Base-by-base conservation (phyloP, 805 yeast species). In the Barnettozyma pratensis region DNA sequence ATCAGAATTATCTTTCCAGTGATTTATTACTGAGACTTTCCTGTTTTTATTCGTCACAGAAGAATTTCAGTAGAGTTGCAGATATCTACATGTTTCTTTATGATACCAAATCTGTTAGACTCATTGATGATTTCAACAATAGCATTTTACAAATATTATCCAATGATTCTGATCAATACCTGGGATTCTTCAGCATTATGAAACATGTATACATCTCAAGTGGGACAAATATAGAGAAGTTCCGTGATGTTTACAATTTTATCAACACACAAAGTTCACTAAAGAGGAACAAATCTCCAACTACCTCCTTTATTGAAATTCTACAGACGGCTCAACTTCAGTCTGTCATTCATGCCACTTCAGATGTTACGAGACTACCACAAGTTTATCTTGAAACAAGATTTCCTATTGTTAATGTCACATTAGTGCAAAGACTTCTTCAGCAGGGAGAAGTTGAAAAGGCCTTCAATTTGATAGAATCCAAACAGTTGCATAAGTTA, bases 151-250 rank as follows among this genome's bases (percentile, higher is more conserved):
- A 32, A 1, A 37, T 53, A 2, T 42, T 59, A 12, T 9, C 27
- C 3, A 43, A 42, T 14, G 56, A 57, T 12, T 31, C 48, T 28
- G 61, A 59, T 36, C 25, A 52, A 14, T 39, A 48, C 4, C 39
- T 59, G 12, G 59, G 59, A 1, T 36, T 53, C 6, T 28, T 34
- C 7, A 50, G 51, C 11, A 34, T 57, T 3, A 47, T 56, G 54
- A 53, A 45, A 29, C 14, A 48, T 6, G 7, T 56, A 2, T 57
- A 52, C 36, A n/a, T 30, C 4, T 7, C 11, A 5, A 39, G 46
- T 14, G 50, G 47, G n/a, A 11, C 39, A 4, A 53, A 57, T 25
- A 47, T 46, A 6, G 52, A 48, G 31, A 37, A 49, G 9, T 54
- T 58, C 45, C 42, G 35, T 3, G 53, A 51, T 32, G 38, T 50